Conservation (phyloP, 2,329 filamentous ascomycete species). For the Alternaria burnsii region DNA sequence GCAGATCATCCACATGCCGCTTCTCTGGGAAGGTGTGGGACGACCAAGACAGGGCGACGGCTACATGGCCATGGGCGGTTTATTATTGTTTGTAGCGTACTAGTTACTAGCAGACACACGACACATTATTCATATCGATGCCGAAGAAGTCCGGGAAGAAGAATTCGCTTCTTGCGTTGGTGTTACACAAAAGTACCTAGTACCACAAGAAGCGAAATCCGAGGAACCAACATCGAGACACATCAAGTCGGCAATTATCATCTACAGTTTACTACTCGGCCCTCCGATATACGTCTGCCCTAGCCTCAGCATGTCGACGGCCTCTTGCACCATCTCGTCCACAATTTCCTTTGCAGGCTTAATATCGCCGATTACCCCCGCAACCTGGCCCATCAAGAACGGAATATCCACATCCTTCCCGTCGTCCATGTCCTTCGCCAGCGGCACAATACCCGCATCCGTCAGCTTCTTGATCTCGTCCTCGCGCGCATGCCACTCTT, state of each 20-base stretch:
- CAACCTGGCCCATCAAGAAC: conserved; percentile 93
- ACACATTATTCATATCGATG: background rate
- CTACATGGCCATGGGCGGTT: background rate
- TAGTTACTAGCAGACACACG: background rate
- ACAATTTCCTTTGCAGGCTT: conserved; percentile 86
- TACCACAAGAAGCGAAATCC: conserved; percentile 3
- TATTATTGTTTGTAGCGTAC: background rate
- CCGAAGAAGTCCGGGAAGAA: background rate
- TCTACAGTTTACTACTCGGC: conserved; percentile 47
- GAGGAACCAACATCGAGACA: background rate
- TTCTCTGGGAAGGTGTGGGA: conserved; percentile 8
- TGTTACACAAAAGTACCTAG: conserved; percentile 10
- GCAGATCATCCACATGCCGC: conserved; percentile 32
- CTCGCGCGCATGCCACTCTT: conserved; percentile 79
- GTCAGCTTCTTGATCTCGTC: conserved; percentile 79
- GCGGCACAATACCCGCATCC: conserved; percentile 77
- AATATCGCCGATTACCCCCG: conserved; percentile 77
- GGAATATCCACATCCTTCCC: conserved; percentile 85
- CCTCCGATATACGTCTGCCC: conserved; percentile 47
- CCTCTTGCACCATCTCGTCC: conserved; percentile 78
- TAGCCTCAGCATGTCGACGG: conserved; percentile 50
- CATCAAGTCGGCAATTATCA: background rate
- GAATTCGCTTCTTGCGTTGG: background rate
- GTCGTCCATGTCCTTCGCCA: conserved; percentile 83
- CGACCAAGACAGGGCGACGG: background rate